Evolutionary conservation across 1,284 basidiomycete genomes (phyloP).

Genomic region (Ustilago shanxiensis): DNA sequence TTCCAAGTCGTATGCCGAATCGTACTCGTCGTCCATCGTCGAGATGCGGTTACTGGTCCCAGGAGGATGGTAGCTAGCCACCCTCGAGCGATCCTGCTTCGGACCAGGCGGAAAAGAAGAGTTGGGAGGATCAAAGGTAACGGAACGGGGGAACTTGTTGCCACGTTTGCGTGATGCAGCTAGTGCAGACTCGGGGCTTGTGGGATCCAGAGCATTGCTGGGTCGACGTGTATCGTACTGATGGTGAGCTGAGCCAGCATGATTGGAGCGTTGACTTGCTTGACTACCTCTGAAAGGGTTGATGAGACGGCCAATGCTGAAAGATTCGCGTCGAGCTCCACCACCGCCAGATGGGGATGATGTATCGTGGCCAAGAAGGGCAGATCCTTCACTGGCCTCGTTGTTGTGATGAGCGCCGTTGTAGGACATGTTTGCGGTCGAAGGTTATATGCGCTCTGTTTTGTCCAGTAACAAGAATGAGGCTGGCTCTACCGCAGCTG

Average conservation of each 20-base stretch:
- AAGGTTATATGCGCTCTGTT: slow-evolving; percentile 2
- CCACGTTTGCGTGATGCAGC: slow-evolving; percentile 24
- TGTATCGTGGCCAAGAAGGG: slow-evolving; percentile 19
- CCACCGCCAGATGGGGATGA: neutral
- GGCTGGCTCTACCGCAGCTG: slow-evolving; percentile 1
- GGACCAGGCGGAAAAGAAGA: slow-evolving; percentile 50
- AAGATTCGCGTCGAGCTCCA: slow-evolving; percentile 24
- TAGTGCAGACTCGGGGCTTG: slow-evolving; percentile 16
- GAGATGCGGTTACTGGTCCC: slow-evolving; percentile 3
- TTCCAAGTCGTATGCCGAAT: slow-evolving; percentile 48
- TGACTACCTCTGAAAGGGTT: slow-evolving; percentile 33
- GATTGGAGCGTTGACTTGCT: neutral
- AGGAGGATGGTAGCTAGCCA: slow-evolving; percentile 39
- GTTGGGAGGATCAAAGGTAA: slow-evolving; percentile 47
- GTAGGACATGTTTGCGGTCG: slow-evolving; percentile 3
- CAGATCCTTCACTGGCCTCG: slow-evolving; percentile 17
- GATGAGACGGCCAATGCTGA: slow-evolving; percentile 38
- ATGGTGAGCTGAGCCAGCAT: slow-evolving; percentile 1
- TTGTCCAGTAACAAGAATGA: neutral
- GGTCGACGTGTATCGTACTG: slow-evolving; percentile 41
- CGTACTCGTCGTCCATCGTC: slow-evolving; percentile 30
- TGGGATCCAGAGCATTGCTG: slow-evolving; percentile 39
- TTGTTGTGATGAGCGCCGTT: slow-evolving; percentile 10
- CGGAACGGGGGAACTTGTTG: slow-evolving; percentile 39
- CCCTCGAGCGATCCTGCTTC: slow-evolving; percentile 25